These are phyloP conservation scores for Pythium folliculosum DNA, from an alignment of 352 stramenopile species.

Conservation along the genomic window DNA sequence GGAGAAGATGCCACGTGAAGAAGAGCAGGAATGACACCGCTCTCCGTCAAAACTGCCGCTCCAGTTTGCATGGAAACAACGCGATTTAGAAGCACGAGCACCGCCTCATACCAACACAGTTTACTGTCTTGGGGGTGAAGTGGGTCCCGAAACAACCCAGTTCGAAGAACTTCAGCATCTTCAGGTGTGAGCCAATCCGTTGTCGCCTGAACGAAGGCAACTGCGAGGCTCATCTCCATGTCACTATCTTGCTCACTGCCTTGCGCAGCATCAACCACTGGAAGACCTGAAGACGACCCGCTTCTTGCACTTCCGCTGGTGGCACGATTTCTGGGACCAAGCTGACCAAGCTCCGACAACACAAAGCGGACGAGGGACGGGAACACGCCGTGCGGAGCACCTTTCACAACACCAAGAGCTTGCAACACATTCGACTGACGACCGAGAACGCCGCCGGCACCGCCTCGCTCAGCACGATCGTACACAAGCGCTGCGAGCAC, in stretches of 20 bases:
- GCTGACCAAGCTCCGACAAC: conserved; percentile 64
- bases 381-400: conserved; percentile 77
- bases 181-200: conserved; percentile 68
- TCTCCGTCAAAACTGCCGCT: conserved; percentile 79
- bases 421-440: conserved; percentile 82
- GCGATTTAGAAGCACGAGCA: conserved; percentile 67
- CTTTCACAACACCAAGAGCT: conserved; percentile 76
- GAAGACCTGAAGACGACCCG: not conserved
- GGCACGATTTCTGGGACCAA: conserved; percentile 7
- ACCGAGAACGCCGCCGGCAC: conserved; percentile 67
- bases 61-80: conserved; percentile 80
- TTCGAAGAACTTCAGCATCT: conserved; percentile 62
- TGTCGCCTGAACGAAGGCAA: conserved; percentile 88
- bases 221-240: conserved; percentile 88
- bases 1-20: conserved; percentile 76
- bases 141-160: conserved; percentile 54
- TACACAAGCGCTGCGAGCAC: conserved; percentile 81
- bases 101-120: conserved; percentile 78
- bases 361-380: conserved; percentile 81
- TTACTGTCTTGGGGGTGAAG: conserved; percentile 47
- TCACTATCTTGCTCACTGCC: conserved; percentile 56
- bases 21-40: conserved; percentile 77
- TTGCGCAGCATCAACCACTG: conserved; percentile 3
- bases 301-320: conserved; percentile 8
- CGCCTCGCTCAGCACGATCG: conserved; percentile 63